Evolutionary conservation across 495 filamentous ascomycete genomes (phyloP).

Genomic region (Xeromyces bisporus): DNA sequence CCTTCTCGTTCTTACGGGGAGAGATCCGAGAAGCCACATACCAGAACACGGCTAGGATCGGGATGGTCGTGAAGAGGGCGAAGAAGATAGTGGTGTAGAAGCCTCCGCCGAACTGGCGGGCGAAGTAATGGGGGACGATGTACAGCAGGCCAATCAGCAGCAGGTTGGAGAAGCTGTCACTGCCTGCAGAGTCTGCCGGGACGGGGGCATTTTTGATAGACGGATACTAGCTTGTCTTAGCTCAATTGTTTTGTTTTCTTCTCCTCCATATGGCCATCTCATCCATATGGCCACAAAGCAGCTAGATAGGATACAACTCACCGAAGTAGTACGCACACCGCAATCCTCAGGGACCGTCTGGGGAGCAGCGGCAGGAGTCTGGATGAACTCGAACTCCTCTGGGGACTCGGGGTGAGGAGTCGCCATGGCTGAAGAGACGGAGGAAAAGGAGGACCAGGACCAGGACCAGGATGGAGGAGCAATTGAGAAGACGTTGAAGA

Average conservation of each 20-base stretch:
- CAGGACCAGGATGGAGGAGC: too few relatives aligned
- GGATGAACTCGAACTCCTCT: conserved; percentile 51
- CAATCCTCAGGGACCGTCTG: conserved; percentile 30
- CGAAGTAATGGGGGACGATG: conserved; percentile 33
- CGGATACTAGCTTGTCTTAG: conserved; percentile 27
- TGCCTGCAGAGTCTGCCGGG: conserved; percentile 39
- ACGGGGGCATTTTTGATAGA: conserved; percentile 48
- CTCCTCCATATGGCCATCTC: too few relatives aligned
- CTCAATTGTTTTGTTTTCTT: neutral
- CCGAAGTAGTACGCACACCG: conserved; percentile 42
- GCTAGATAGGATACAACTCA: conserved; percentile 21
- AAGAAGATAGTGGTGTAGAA: conserved; percentile 41
- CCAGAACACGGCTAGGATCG: conserved; percentile 43
- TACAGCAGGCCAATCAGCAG: conserved; percentile 34
- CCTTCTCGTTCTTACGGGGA: conserved; percentile 46
- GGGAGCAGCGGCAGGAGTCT: conserved; percentile 40
- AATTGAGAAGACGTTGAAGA: conserved; percentile 11
- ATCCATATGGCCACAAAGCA: too few relatives aligned
- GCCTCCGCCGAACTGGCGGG: conserved; percentile 36
- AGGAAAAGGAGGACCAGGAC: conserved; percentile 6
- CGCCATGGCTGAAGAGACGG: conserved; percentile 23
- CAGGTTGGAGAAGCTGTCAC: conserved; percentile 39
- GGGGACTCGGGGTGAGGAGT: conserved; percentile 33
- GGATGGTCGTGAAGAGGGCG: conserved; percentile 35
- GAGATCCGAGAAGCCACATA: conserved; percentile 37